These are phyloP conservation scores for Chaetomium fimeti DNA, from an alignment of 495 filamentous ascomycete genomes.

Conservation along the genomic window DNA sequence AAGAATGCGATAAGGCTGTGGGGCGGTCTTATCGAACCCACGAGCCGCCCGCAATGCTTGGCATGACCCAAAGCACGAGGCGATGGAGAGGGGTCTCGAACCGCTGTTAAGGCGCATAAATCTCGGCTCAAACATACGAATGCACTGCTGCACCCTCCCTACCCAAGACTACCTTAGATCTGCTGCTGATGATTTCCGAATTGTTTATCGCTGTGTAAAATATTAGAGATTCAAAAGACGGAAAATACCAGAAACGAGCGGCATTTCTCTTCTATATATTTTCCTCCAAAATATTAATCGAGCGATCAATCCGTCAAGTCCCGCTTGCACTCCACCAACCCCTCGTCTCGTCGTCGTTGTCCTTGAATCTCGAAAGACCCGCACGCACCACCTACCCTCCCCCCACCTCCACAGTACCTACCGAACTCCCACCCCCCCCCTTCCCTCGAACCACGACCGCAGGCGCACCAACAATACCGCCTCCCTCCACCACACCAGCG, in stretches of 20 bases:
- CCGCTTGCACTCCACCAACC: background rate
- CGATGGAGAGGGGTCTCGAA: too few relatives aligned
- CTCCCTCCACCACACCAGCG: background rate
- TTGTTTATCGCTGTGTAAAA: too few relatives aligned
- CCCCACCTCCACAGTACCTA: background rate
- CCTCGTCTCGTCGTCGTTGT: background rate
- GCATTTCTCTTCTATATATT: background rate
- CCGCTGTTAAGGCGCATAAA: too few relatives aligned
- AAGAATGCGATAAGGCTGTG: conserved; percentile 1
- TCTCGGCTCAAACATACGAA: too few relatives aligned
- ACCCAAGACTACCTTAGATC: too few relatives aligned
- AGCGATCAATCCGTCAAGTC: background rate
- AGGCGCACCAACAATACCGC: background rate
- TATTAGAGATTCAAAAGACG: too few relatives aligned
- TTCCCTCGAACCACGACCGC: background rate
- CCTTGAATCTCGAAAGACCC: background rate
- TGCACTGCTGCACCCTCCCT: too few relatives aligned
- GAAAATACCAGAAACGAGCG: too few relatives aligned
- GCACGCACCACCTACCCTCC: background rate
- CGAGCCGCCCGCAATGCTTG: background rate
- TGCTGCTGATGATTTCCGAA: too few relatives aligned
- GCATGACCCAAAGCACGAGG: too few relatives aligned
- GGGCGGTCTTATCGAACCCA: background rate
- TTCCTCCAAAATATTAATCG: background rate
- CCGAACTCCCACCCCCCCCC: background rate